These are phyloP conservation scores for Saraca asoca DNA, from an alignment of 331 rosid species.

Conservation along the genomic window DNA sequence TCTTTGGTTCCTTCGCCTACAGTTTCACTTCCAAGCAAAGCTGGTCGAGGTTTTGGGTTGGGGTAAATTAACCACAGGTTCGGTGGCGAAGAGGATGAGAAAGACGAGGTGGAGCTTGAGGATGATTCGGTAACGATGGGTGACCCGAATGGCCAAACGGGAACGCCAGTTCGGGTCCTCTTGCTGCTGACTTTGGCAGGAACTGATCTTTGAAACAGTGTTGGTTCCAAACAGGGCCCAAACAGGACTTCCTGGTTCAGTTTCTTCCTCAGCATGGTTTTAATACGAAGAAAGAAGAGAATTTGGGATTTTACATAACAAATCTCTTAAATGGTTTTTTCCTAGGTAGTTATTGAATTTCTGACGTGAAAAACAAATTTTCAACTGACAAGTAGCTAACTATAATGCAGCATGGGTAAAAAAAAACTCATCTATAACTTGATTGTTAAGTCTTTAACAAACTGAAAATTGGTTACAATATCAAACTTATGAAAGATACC, in stretches of 20 bases:
- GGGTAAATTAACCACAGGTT: slow-evolving; percentile 46
- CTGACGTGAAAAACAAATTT: too few species aligned
- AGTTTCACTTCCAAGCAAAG: slow-evolving; percentile 27
- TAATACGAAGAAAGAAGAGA: too few species aligned
- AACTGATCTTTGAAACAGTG: slow-evolving; percentile 60
- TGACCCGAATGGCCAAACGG: slow-evolving; percentile 75
- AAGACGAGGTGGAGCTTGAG: slow-evolving; percentile 56
- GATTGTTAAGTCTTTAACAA: too few species aligned
- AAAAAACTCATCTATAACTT: too few species aligned
- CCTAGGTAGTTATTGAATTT: too few species aligned
- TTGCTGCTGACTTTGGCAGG: slow-evolving; percentile 85
- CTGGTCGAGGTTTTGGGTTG: slow-evolving; percentile 36
- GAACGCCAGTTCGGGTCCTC: slow-evolving; percentile 60
- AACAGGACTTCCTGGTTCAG: slow-evolving; percentile 28
- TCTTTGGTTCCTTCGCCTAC: slow-evolving; percentile 49
- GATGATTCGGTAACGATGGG: slow-evolving; percentile 62
- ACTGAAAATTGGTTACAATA: too few species aligned
- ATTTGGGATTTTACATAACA: too few species aligned
- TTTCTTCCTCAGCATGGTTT: background rate
- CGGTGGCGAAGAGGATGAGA: slow-evolving; percentile 54
- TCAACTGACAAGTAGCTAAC: too few species aligned
- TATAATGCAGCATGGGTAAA: too few species aligned
- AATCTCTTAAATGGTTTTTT: too few species aligned
- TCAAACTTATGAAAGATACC: too few species aligned
- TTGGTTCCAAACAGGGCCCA: slow-evolving; percentile 11